phyloP scores from a whole-genome alignment of 352 stramenopile species.

The Detonula confervacea region DNA sequence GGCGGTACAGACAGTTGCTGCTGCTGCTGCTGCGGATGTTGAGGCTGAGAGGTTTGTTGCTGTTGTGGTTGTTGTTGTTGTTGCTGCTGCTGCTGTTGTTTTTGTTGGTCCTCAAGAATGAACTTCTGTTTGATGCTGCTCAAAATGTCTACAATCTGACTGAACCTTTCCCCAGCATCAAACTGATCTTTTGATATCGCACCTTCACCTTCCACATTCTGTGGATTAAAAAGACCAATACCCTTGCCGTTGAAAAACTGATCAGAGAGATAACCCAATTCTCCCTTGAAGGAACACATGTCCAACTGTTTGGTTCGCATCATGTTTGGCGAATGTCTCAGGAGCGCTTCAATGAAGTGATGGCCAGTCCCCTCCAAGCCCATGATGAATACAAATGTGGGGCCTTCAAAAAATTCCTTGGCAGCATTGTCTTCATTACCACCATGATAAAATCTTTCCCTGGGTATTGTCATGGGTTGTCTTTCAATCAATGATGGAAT shows the following conservation, averaged over 20 bases:
- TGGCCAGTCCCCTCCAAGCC: constrained; percentile 43
- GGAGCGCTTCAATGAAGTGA: constrained; percentile 20
- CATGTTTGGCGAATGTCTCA: constrained; percentile 10
- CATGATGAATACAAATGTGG: constrained; percentile 30
- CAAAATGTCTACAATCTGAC: too few relatives aligned
- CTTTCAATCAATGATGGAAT: too few relatives aligned
- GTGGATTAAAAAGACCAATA: too few relatives aligned
- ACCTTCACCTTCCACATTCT: too few relatives aligned
- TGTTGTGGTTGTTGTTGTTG: constrained; percentile 9
- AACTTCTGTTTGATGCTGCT: constrained; percentile 5
- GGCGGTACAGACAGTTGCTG: constrained; percentile 1
- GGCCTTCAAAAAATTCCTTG: too few relatives aligned
- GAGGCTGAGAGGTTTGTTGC: not conserved
- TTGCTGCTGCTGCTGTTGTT: constrained; percentile 1
- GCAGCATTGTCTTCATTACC: too few relatives aligned
- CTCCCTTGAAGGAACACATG: not conserved
- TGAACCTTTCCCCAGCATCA: too few relatives aligned
- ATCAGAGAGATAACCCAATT: not conserved
- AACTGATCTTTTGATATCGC: too few relatives aligned
- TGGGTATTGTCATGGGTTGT: too few relatives aligned
- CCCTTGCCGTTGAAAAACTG: too few relatives aligned
- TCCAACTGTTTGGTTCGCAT: not conserved
- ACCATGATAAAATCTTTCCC: too few relatives aligned
- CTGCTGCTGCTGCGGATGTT: not conserved
- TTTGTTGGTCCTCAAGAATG: constrained; percentile 10